Evolutionary conservation across 2,329 filamentous ascomycete genomes (phyloP).

Genomic region (Aspergillus fumigatus): DNA sequence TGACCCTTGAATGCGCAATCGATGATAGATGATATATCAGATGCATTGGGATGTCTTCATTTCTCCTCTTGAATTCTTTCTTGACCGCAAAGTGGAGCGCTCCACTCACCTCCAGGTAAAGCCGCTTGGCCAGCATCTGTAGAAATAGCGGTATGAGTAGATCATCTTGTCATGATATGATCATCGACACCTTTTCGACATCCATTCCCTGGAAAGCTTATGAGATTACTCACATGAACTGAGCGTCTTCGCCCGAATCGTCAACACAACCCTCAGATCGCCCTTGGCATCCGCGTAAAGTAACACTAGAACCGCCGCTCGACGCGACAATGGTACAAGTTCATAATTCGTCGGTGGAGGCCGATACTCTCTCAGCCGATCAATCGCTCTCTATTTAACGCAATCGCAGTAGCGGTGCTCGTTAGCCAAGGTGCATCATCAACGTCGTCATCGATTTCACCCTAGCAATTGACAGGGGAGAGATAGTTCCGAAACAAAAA

Average conservation of each 20-base stretch:
- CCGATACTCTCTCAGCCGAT: conserved; percentile 52
- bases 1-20: neutral
- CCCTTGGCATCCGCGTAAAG: conserved; percentile 80
- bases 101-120: conserved; percentile 72
- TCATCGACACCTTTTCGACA: neutral
- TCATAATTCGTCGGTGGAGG: conserved; percentile 56
- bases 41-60: neutral
- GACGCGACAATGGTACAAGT: conserved; percentile 55
- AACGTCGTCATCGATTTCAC: neutral
- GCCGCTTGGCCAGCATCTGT: conserved; percentile 75
- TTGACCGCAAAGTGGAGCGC: neutral
- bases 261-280: conserved; percentile 65
- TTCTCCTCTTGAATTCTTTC: neutral
- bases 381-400: conserved; percentile 46
- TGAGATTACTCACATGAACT: conserved; percentile 47
- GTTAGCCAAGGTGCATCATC: neutral
- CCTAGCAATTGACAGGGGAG: neutral
- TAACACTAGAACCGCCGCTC: conserved; percentile 82
- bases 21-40: neutral
- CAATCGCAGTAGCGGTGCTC: neutral
- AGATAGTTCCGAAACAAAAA: neutral
- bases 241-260: conserved; percentile 56
- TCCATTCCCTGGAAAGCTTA: conserved; percentile 1
- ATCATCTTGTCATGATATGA: neutral
- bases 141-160: neutral